Evolutionary conservation across 768 basidiomycete species (phyloP).

Genomic region (Lactarius evosmus): DNA sequence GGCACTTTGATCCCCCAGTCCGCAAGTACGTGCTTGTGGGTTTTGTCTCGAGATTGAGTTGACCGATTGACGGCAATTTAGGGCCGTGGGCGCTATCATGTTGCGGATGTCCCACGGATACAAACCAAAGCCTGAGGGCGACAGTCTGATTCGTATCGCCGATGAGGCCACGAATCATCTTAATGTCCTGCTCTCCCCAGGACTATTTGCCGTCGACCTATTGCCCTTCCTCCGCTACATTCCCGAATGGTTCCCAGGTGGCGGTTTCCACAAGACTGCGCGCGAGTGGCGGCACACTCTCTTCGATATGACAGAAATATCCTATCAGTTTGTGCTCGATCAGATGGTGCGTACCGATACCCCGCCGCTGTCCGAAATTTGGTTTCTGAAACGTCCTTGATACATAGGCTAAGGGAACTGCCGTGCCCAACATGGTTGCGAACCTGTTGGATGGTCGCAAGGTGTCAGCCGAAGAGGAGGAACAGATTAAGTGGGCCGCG

Average conservation of each 20-base stretch:
- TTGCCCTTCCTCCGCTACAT: conserved; percentile 28
- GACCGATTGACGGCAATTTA: conserved; percentile 1
- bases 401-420: conserved; percentile 24
- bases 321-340: conserved; percentile 24
- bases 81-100: conserved; percentile 28
- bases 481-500: conserved; percentile 30
- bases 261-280: conserved; percentile 30
- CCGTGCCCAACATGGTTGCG: conserved; percentile 23
- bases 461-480: conserved; percentile 21
- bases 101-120: conserved; percentile 29
- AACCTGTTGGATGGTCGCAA: conserved; percentile 24
- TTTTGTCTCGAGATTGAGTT: neutral
- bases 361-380: neutral
- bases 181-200: conserved; percentile 17
- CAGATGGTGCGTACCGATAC: conserved; percentile 20
- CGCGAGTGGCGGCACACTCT: conserved; percentile 27
- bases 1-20: conserved; percentile 23
- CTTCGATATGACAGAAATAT: conserved; percentile 22
- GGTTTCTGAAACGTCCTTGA: neutral
- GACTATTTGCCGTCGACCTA: conserved; percentile 28
- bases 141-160: conserved; percentile 29
- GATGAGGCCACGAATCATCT: conserved; percentile 29
- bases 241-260: conserved; percentile 31
- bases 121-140: conserved; percentile 22
- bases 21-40: conserved; percentile 24